Evolutionary conservation across 495 filamentous ascomycete species (phyloP), one percentile per base, ranked within the genome.

Genomic region (Aspergillus olivimuriae): DNA sequence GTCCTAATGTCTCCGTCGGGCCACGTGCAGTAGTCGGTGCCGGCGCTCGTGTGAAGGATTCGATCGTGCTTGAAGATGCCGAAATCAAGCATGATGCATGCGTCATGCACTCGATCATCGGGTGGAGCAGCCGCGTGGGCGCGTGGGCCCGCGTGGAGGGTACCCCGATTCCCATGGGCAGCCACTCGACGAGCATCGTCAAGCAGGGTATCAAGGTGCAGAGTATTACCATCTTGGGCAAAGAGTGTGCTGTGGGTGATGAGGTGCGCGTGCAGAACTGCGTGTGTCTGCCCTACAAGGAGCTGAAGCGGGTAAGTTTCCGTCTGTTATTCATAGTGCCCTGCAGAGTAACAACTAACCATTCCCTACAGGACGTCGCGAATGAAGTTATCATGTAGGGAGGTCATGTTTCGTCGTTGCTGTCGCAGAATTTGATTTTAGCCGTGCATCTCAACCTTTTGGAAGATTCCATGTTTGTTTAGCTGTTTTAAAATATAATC

Each of bases 151-250:
- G 92, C 58, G 94, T 99, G 15, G 92, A 99, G 66, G 92, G 92
- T 31, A 95, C 88, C 8, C 90, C 94, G 11, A 95, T 86, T 24
- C 87, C 89, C 2, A 81, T 89, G 33, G 81, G 75, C 21, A 94
- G 83, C 69, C 94, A 99, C 68, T 85, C 81, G 9, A 97, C 94
- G 7, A 95, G 84, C 67, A 89, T 97, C 51, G 70, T 97, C 56
- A 96, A 94, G 79, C 92, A 95, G 50, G 92, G 92, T 23, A 80
- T 97, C 66, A 97, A 96, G 75, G 94, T 98, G 40, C 92, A 98
- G 73, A 95, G 88, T 67, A 95, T 98, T 61, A 96, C 90, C 26
- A 98, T 97, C 52, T 69, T 98, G 50, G 92, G 91, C 58, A 95
- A 96, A 73, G 92, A 98, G 64, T 97, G 94, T 57, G 83, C 72